Base-by-base conservation (phyloP, 2,329 filamentous ascomycete species). In the Zopfia rhizophila region DNA sequence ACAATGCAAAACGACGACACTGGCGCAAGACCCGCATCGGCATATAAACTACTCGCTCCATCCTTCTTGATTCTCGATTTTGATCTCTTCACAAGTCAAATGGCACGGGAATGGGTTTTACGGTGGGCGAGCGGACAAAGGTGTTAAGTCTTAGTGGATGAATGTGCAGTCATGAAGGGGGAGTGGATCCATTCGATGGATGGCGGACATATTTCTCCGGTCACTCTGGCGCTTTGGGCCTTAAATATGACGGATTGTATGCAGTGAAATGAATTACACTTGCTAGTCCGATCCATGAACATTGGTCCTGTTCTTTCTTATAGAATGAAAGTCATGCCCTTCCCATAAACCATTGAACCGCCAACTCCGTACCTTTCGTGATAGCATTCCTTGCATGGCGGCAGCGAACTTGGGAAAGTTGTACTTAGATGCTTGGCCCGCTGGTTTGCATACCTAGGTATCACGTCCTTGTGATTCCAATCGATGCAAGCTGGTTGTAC, bases 1-100 rank as follows among this genome's bases (percentile, higher is more conserved):
- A 99, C 88, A 99, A 99, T 85, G 92, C 94, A 74, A 99, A 99
- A 90, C 85, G 94, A 81, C 90, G 94, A 82, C 94, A 99, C 80
- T 99, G 94, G 94, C 91, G 94, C 84, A 99, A 99, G 93, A 97
- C 94, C 77, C 89, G 91, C 77, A 91, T 99, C 82, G 91, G 91
- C 76, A 95, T 99, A 84, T 99, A 94, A 84, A 85, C 79, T 77
- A 78, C 75, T 82, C 78, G 72, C 75, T 72, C 68, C 69, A 61
- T 59, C 68, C 56, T 54, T 59, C 61, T 66, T 62, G 62, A 61
- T 63, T 64, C 58, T 60, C 65, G 57, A 60, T 57, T 38, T 53
- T 50, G 54, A 49, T 50, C 56, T 57, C 52, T 55, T 57, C 46
- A 60, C 51, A 52, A 39, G 52, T 55, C 58, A 51, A 65, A 59